These are phyloP conservation scores for Plasmodium reichenowi DNA, from an alignment of 169 alveolate genomes.

Conservation along the genomic window DNA sequence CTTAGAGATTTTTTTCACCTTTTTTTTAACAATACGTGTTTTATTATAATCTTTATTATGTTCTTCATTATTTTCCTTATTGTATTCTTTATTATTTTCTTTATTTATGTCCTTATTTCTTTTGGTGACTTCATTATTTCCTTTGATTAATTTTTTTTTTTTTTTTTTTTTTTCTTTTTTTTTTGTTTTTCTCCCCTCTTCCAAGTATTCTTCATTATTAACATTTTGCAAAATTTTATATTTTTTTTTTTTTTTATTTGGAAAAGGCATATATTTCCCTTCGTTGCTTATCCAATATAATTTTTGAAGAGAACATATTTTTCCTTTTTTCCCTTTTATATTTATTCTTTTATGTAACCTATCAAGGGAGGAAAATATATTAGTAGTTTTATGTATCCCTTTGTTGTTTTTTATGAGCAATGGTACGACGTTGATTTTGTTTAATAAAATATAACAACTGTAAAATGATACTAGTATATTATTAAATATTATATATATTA, in stretches of 20 bases:
- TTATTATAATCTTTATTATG: neutral
- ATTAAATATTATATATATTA: no score
- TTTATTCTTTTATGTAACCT: no score
- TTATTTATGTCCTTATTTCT: neutral
- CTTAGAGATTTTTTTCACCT: neutral
- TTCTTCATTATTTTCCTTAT: no score
- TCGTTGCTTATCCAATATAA: neutral
- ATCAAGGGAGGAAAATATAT: no score
- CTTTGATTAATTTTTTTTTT: neutral
- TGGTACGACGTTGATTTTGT: no score
- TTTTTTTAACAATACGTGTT: neutral
- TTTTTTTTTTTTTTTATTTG: neutral
- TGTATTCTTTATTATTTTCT: neutral
- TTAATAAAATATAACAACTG: no score
- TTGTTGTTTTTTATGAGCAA: no score
- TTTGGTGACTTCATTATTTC: neutral
- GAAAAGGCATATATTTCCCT: neutral
- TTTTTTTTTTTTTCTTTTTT: conserved; percentile 8
- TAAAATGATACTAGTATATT: no score
- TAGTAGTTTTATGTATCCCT: no score
- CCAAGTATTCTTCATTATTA: no score
- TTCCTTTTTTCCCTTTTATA: no score
- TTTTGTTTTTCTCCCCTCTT: neutral
- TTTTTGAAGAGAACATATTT: no score
- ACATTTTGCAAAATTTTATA: neutral